phyloP scores from a whole-genome alignment of 768 basidiomycete species.

The Naganishia antarctica region DNA sequence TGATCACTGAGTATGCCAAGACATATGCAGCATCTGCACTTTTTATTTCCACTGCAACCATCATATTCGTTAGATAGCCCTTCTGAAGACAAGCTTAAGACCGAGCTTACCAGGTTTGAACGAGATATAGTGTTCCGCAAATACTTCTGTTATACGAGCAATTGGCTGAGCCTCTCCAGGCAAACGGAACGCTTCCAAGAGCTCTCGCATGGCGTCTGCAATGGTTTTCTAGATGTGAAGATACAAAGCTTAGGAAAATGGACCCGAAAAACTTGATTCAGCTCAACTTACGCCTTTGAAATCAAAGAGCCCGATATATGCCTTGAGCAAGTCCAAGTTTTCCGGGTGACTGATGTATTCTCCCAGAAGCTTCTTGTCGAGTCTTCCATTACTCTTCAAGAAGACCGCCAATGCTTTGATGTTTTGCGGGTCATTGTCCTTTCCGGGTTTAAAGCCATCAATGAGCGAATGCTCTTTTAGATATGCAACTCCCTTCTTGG shows the following conservation, averaged over 20 bases:
- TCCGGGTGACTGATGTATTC: constrained; percentile 89
- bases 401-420: constrained; percentile 63
- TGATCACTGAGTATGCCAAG: constrained; percentile 87
- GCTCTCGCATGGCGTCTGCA: constrained; percentile 90
- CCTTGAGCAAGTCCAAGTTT: constrained; percentile 73
- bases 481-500: constrained; percentile 82
- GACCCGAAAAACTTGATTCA: neutral
- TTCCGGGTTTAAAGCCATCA: constrained; percentile 29
- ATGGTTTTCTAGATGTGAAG: constrained; percentile 69
- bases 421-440: constrained; percentile 31
- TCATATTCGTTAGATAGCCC: neutral
- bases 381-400: constrained; percentile 71
- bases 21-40: constrained; percentile 90
- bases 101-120: constrained; percentile 57
- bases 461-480: constrained; percentile 90
- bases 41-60: constrained; percentile 73
- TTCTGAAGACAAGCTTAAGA: constrained; percentile 4
- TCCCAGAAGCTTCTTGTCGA: constrained; percentile 89
- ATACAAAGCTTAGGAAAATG: neutral
- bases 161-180: constrained; percentile 97
- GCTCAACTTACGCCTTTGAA: constrained; percentile 61
- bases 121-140: constrained; percentile 84
- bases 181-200: constrained; percentile 86
- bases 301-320: constrained; percentile 82
- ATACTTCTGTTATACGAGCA: constrained; percentile 84